phyloP scores from a whole-genome alignment of 1,284 basidiomycete genomes.

The Boletus smithii region DNA sequence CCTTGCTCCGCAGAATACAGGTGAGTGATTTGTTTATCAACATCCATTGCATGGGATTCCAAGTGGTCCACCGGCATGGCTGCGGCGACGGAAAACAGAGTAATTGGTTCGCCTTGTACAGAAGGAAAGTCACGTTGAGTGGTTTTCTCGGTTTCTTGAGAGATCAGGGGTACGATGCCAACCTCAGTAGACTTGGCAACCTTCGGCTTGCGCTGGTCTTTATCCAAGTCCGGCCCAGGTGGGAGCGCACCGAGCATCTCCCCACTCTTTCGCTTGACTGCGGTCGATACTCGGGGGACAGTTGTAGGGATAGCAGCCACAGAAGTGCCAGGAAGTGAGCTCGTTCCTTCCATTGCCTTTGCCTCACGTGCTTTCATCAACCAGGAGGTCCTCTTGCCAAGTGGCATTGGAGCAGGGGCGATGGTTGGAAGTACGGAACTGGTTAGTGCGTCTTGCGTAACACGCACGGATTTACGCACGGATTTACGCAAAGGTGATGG shows the following conservation, averaged over 20 bases:
- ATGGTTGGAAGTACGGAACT: slow-evolving; percentile 35
- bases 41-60: slow-evolving; percentile 15
- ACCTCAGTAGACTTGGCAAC: slow-evolving; percentile 42
- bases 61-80: not conserved
- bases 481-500: slow-evolving; percentile 70
- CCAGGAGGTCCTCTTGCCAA: slow-evolving; percentile 73
- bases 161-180: slow-evolving; percentile 34
- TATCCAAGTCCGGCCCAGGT: slow-evolving; percentile 22
- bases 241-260: slow-evolving; percentile 43
- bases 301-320: slow-evolving; percentile 8
- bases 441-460: slow-evolving; percentile 44
- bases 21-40: slow-evolving; percentile 14
- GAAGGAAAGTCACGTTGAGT: slow-evolving; percentile 1
- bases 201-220: slow-evolving; percentile 49
- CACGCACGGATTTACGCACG: too few relatives aligned
- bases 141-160: slow-evolving; percentile 17
- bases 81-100: not conserved
- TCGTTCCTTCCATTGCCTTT: slow-evolving; percentile 60
- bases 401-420: slow-evolving; percentile 41
- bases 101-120: slow-evolving; percentile 8
- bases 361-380: slow-evolving; percentile 70
- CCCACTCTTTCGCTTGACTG: slow-evolving; percentile 64
- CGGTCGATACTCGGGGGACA: slow-evolving; percentile 16
- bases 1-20: slow-evolving; percentile 37
- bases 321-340: slow-evolving; percentile 39